These are phyloP conservation scores for Colletotrichum tropicicola DNA, from an alignment of 2,329 filamentous ascomycete genomes.

Conservation along the genomic window DNA sequence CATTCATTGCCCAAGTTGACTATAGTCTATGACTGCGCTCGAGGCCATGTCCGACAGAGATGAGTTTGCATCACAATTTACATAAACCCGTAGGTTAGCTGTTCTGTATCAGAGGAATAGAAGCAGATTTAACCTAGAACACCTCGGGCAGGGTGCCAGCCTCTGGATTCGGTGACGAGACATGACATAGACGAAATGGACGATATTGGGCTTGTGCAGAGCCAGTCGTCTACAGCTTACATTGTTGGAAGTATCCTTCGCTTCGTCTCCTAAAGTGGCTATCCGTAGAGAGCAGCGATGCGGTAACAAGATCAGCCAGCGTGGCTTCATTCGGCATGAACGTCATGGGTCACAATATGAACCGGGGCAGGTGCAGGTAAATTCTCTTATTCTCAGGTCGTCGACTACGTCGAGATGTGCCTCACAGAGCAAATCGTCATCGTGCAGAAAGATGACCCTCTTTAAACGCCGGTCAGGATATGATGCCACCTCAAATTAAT, in stretches of 20 bases:
- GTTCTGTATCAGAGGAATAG: constrained; percentile 17
- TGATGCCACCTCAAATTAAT: too few species aligned
- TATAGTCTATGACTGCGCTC: background rate
- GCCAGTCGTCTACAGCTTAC: too few species aligned
- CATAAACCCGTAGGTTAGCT: constrained; percentile 26
- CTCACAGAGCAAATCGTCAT: background rate
- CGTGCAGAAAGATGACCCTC: background rate
- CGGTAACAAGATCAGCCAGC: too few species aligned
- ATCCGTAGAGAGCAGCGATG: too few species aligned
- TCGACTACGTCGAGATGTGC: background rate
- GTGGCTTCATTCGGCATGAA: too few species aligned
- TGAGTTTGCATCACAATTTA: constrained; percentile 23
- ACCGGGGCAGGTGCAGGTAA: background rate
- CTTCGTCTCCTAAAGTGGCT: too few species aligned
- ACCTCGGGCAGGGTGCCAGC: too few species aligned
- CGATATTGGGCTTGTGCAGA: too few species aligned
- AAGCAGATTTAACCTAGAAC: constrained; percentile 15
- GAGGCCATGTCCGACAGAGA: background rate
- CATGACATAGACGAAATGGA: background rate
- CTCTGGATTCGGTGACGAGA: background rate
- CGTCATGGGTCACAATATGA: too few species aligned
- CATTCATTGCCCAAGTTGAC: constrained; percentile 11
- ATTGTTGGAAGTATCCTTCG: too few species aligned
- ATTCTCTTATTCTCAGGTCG: background rate
- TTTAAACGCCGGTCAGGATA: too few species aligned